Base-by-base conservation (phyloP, 2,329 filamentous ascomycete species). In the Sordariomycetes sp. region DNA sequence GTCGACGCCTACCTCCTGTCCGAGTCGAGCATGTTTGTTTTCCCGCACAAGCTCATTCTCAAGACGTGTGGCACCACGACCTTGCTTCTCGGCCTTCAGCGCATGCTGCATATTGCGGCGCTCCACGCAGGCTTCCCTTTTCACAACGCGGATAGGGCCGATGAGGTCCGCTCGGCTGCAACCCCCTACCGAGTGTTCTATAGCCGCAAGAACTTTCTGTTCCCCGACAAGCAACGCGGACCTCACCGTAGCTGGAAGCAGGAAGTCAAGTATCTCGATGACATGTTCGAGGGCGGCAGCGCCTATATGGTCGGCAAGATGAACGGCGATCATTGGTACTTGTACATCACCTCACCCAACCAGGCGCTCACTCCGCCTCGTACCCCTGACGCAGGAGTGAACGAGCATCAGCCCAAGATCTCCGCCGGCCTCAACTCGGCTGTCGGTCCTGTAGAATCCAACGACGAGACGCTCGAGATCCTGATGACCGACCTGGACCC, bases 221-320 rank as follows among this genome's bases (percentile, higher is more conserved):
- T 93, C 57, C 92, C 92, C 2, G 85, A 95, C 54, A 86, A 86
- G 59, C 92, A 98, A 65, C 84, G 76, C 37, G 88, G 88, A 7
- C 92, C 92, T 35, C 92, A 98, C 61, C 82, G 87, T 42, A 96
- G 88, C 77, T 98, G 92, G 92, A 83, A 87, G 47, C 83, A 95
- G 54, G 92, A 98, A 58, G 90, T 96, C 51, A 82, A 81, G 49
- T 94, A 82, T 49, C 72, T 98, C 42, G 92, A 98, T 62, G 82
- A 84, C 54, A 85, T 88, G 59, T 95, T 98, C 55, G 70, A 83
- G 41, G 82, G 85, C 37, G 92, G 92, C 36, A 96, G 90, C 58
- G 92, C 92, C 33, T 98, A 98, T 61, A 94, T 96, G 88, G 93
- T 98, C 45, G 92, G 92, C 52, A 96, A 95, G 66, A 96, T 96